Evolutionary conservation across 495 filamentous ascomycete genomes (phyloP).

Genomic region (Bombardia bombarda): DNA sequence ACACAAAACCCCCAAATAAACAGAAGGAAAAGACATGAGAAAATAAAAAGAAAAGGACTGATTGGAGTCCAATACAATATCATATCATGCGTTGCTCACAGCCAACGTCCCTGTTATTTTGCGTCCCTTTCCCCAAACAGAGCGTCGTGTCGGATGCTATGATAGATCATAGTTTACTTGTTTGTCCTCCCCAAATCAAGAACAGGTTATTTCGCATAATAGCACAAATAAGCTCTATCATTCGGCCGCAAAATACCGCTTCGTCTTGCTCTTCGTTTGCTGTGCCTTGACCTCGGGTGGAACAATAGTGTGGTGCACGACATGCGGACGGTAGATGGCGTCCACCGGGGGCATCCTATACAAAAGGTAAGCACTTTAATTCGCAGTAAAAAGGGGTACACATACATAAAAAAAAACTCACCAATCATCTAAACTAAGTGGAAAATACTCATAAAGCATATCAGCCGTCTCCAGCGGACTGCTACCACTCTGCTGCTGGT

Average conservation of each 20-base stretch:
- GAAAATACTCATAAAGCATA: slow-evolving; percentile 86
- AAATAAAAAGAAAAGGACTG: too few species aligned
- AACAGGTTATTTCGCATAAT: too few species aligned
- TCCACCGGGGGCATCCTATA: slow-evolving; percentile 76
- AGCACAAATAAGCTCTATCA: too few species aligned
- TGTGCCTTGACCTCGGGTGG: slow-evolving; percentile 68
- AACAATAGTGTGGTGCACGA: slow-evolving; percentile 79
- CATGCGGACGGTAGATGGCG: slow-evolving; percentile 85
- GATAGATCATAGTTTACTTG: too few species aligned
- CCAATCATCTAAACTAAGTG: slow-evolving; percentile 83
- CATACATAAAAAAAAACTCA: slow-evolving; percentile 14
- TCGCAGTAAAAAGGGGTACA: background rate
- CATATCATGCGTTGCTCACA: too few species aligned
- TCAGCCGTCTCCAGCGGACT: slow-evolving; percentile 69
- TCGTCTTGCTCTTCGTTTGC: slow-evolving; percentile 60
- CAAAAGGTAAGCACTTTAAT: background rate
- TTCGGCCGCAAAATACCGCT: slow-evolving; percentile 68
- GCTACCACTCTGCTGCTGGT: slow-evolving; percentile 21
- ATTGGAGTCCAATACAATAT: too few species aligned
- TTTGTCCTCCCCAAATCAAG: too few species aligned
- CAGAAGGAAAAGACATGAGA: too few species aligned
- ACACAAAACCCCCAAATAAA: too few species aligned
- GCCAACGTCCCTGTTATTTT: too few species aligned
- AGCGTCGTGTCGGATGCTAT: too few species aligned
- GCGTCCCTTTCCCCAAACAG: too few species aligned